These are phyloP conservation scores for Hypoxylon crocopeplum DNA, from an alignment of 495 filamentous ascomycete genomes.

Conservation along the genomic window DNA sequence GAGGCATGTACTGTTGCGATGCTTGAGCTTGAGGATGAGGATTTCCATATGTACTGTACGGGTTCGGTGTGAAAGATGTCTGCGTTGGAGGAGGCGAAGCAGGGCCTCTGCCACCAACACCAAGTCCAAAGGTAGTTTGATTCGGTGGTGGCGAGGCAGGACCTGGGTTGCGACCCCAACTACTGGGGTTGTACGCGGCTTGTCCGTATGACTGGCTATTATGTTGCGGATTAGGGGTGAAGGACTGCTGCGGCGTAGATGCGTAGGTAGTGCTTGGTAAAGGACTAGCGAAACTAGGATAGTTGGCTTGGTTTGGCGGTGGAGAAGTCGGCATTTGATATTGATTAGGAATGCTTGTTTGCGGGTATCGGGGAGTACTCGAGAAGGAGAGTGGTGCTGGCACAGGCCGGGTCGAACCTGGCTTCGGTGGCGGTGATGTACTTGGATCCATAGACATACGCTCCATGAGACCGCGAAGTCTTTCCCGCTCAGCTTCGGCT, in stretches of 20 bases:
- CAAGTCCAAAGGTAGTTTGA: constrained; percentile 54
- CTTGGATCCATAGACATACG: constrained; percentile 80
- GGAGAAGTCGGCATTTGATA: constrained; percentile 60
- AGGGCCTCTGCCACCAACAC: constrained; percentile 49
- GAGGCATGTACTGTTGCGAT: constrained; percentile 63
- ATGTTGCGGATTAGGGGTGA: constrained; percentile 35
- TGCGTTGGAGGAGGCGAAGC: constrained; percentile 62
- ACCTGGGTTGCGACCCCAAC: constrained; percentile 55
- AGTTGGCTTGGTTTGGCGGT: constrained; percentile 54
- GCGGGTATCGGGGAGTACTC: constrained; percentile 51
- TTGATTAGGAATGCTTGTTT: constrained; percentile 54
- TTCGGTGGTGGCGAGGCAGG: constrained; percentile 57
- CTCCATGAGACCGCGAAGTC: constrained; percentile 90
- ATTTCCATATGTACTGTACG: constrained; percentile 56
- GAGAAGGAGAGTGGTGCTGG: constrained; percentile 53
- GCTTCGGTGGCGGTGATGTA: constrained; percentile 53
- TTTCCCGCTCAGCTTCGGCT: constrained; percentile 84
- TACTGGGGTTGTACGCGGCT: constrained; percentile 55
- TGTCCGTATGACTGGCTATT: constrained; percentile 47
- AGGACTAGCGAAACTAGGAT: constrained; percentile 41
- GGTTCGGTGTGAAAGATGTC: constrained; percentile 49
- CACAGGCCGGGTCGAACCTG: constrained; percentile 55
- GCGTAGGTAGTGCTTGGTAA: constrained; percentile 36
- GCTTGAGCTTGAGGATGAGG: constrained; percentile 48
- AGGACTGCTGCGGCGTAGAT: constrained; percentile 34